Conservation (phyloP, 2,329 filamentous ascomycete species). For the Colletotrichum tabaci region DNA sequence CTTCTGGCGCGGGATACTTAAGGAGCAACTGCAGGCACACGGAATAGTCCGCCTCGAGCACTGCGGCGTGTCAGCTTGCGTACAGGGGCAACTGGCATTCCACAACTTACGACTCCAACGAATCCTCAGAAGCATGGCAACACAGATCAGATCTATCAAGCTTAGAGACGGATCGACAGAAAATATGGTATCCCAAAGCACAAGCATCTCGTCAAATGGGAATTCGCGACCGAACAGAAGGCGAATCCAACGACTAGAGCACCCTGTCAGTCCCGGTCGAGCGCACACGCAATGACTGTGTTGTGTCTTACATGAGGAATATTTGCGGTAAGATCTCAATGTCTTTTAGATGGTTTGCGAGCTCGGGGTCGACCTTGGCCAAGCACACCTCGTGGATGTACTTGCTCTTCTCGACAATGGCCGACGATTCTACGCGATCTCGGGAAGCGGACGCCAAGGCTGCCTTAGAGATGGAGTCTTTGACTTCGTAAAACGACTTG, state of each 20-base stretch:
- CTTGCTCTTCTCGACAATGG: constrained; percentile 88
- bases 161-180: constrained; percentile 86
- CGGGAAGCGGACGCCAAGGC: constrained; percentile 42
- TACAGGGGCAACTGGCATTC: background rate
- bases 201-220: constrained; percentile 85
- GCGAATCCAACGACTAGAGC: constrained; percentile 86
- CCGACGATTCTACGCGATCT: constrained; percentile 61
- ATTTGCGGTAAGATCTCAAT: constrained; percentile 97
- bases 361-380: constrained; percentile 83
- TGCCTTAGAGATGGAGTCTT: constrained; percentile 52
- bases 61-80: constrained; percentile 56
- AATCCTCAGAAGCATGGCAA: constrained; percentile 93
- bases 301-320: constrained; percentile 82
- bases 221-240: constrained; percentile 95
- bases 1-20: constrained; percentile 81
- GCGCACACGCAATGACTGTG: constrained; percentile 6
- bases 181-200: constrained; percentile 93
- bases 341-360: constrained; percentile 83
- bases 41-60: constrained; percentile 91
- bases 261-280: constrained; percentile 20
- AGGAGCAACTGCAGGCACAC: constrained; percentile 85
- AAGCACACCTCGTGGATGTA: constrained; percentile 89
- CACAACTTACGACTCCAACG: constrained; percentile 84
- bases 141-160: constrained; percentile 90
- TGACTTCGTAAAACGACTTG: constrained; percentile 88